Evolutionary conservation across 2,329 filamentous ascomycete species (phyloP), one percentile per base, ranked within the genome.

Genomic region (Fusarium drepaniforme): DNA sequence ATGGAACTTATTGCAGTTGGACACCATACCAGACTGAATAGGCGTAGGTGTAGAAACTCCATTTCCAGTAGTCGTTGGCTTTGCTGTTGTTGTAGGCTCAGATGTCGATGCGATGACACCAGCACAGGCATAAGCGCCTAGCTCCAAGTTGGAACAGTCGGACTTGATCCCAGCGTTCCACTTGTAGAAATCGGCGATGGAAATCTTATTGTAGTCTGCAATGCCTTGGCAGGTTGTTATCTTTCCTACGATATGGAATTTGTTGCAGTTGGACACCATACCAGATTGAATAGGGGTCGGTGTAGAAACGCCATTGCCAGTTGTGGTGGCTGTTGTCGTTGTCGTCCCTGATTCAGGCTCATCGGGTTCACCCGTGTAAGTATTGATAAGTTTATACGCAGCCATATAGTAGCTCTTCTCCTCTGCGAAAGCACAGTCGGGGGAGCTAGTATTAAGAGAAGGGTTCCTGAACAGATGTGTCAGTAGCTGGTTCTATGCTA

Each of bases 201-300:
- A 56, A 13, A 70, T 70, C 35, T 68, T 68, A 3, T 70, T 23
- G 1, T 59, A 25, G 16, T 64, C 28, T 0, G 64, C 40, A 23
- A 70, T 53, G 3, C n/a, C 37, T n/a, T 46, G 37, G 3, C 59
- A 70, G 7, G 40, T 65, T 12, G 66, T 65, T 0, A 35, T 65
- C 4, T 28, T 3, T 0, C 1, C 3, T 1, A 70, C 5, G 4
- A n/a, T 18, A 13, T 70, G 60, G 13, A 70, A 70, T 4, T 69
- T 69, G 13, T 70, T 69, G 23, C 66, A 70, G 42, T 42, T 69
- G 0, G 16, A n/a, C 0, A 68, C 51, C 59, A 70, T 49, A 1
- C 68, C 68, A 3, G 23, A 25, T n/a, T 70, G 66, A 5, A 69
- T 40, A 3, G 59, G 35, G 5, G 40, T 13, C 13, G 40, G 40